These are phyloP conservation scores for Aegle marmelos DNA, from an alignment of 345 rosid species.

Conservation along the genomic window DNA sequence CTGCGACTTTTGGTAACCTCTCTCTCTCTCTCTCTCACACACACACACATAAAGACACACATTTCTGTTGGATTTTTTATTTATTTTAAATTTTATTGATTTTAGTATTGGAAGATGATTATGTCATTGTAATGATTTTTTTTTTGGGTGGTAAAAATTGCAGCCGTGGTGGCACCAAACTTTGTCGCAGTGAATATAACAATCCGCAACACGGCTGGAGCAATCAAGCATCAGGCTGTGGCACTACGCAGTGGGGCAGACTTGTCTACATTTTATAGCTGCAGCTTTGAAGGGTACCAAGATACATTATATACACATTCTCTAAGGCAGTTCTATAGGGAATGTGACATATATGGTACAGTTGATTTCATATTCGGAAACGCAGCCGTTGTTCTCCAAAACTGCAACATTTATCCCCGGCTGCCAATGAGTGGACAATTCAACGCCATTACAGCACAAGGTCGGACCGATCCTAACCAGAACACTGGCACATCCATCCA, in stretches of 20 bases:
- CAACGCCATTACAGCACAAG: slow-evolving; percentile 90
- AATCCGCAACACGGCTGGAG: slow-evolving; percentile 84
- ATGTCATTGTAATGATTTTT: neutral
- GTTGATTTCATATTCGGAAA: slow-evolving; percentile 94
- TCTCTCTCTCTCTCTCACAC: too few relatives aligned
- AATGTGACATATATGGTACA: slow-evolving; percentile 84
- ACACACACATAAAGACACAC: neutral
- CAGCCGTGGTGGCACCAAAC: slow-evolving; percentile 78
- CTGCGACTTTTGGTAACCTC: slow-evolving; percentile 88
- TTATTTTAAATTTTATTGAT: too few relatives aligned
- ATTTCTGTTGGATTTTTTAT: too few relatives aligned
- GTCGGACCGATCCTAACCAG: slow-evolving; percentile 77
- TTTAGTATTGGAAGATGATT: neutral
- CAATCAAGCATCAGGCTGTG: slow-evolving; percentile 81
- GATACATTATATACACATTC: slow-evolving; percentile 83
- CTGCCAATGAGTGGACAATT: slow-evolving; percentile 68
- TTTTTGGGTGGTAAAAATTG: neutral
- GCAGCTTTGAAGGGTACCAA: slow-evolving; percentile 89
- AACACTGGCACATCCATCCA: slow-evolving; percentile 79
- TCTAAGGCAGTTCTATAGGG: slow-evolving; percentile 76
- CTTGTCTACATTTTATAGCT: slow-evolving; percentile 67
- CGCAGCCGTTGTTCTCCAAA: slow-evolving; percentile 78
- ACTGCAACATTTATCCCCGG: slow-evolving; percentile 71
- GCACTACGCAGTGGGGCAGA: slow-evolving; percentile 75
- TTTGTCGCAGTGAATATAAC: slow-evolving; percentile 82